Base-by-base conservation (phyloP, 2,329 filamentous ascomycete genomes). In the Aspergillus latus region DNA sequence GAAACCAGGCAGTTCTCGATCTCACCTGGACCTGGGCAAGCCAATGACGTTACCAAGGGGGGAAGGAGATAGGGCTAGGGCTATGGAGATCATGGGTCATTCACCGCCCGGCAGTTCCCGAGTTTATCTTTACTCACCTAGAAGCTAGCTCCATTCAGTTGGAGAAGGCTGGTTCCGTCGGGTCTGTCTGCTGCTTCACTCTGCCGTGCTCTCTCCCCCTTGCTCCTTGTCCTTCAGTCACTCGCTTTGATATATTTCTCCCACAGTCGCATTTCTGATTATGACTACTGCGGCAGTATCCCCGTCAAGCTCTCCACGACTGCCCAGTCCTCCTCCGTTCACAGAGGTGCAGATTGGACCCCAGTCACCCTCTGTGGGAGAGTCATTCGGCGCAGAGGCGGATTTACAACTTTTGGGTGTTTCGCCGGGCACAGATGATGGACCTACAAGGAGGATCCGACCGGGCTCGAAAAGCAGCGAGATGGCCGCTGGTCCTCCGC, bases 261-360 rank as follows among this genome's bases (percentile, higher is more conserved):
- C 21, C 16, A 48, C 37, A 21, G 15, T 21, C n/a, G n/a, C n/a
- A n/a, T n/a, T n/a, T 26, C 26, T 52, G 61, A 63, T 57, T 59
- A 79, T 79, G 76, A 69, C 78, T 60, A 76, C 80, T 58, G 68
- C 71, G 58, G 72, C 70, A 61, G 72, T 73, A 60, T 79, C 77
- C 58, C 74, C 77, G 56, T 88, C 90, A 61, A 93, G 85, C 75
- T 97, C 92, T 47, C 93, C 94, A 62, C 89, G 94, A 71, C 86
- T 99, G 50, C 94, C 94, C 58, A 97, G 92, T 74, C 94, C 94
- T 59, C 94, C 94, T 57, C 94, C 94, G 34, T 88, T 95, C 56
- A 91, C 93, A 60, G 94, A 99, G 76, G 94, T 96, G 64, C 93
- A 97, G 77, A 87, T 96, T 61, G 88, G 86, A 6, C 88, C 89